phyloP scores from a whole-genome alignment of 2,329 filamentous ascomycete species.

The Aspergillus japonicus region DNA sequence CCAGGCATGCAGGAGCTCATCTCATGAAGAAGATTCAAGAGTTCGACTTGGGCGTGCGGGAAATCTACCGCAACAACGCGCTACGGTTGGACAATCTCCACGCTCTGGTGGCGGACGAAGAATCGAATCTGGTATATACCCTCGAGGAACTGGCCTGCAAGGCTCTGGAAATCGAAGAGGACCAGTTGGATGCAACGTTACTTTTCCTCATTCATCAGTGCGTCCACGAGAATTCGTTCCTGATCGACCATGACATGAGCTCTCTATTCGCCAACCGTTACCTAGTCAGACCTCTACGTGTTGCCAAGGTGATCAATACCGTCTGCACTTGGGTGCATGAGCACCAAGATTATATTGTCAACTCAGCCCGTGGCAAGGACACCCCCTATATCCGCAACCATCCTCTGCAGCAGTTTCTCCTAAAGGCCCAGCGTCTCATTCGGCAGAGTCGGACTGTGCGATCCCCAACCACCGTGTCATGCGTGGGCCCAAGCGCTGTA shows the following conservation, averaged over 20 bases:
- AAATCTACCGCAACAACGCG: conserved; percentile 37
- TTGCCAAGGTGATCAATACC: conserved; percentile 49
- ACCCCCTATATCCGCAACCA: conserved; percentile 29
- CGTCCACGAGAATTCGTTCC: conserved; percentile 31
- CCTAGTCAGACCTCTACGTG: conserved; percentile 53
- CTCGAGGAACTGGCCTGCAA: conserved; percentile 40
- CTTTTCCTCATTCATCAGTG: conserved; percentile 39
- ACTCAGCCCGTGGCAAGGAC: conserved; percentile 27
- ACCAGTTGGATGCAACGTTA: conserved; percentile 31
- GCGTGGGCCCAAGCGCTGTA: conserved; percentile 42
- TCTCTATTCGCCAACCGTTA: conserved; percentile 40
- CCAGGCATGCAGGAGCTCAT: conserved; percentile 36
- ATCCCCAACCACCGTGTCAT: conserved; percentile 43
- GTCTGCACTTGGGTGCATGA: conserved; percentile 59
- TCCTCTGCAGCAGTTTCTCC: conserved; percentile 45
- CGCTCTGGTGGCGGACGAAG: conserved; percentile 38
- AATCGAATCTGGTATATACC: conserved; percentile 32
- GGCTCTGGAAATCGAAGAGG: conserved; percentile 30
- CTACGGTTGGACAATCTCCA: conserved; percentile 38
- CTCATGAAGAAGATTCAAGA: conserved; percentile 36
- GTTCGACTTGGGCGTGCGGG: conserved; percentile 34
- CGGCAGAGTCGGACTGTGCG: conserved; percentile 42
- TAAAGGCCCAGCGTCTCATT: conserved; percentile 45
- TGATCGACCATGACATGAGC: conserved; percentile 35
- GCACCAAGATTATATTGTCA: conserved; percentile 39